Evolutionary conservation across 805 yeast genomes (phyloP).

Genomic region (Starmera quercuum): DNA sequence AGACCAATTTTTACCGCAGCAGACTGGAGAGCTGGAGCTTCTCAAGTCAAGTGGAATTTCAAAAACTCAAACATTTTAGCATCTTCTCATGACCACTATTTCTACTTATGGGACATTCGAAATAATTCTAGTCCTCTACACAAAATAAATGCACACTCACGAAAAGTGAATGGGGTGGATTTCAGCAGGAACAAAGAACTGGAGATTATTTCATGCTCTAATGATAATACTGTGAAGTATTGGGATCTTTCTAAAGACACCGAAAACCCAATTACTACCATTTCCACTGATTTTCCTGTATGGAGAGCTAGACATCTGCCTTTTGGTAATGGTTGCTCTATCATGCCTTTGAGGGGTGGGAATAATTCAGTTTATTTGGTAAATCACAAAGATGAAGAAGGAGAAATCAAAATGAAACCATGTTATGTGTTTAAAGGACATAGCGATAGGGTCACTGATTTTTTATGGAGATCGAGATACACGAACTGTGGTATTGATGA

Average conservation of each 20-base stretch:
- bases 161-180: constrained; percentile 85
- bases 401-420: constrained; percentile 38
- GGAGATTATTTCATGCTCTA: constrained; percentile 73
- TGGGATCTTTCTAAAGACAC: constrained; percentile 57
- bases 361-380: constrained; percentile 36
- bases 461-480: constrained; percentile 74
- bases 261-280: constrained; percentile 44
- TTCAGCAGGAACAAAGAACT: constrained; percentile 57
- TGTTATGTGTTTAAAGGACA: constrained; percentile 70
- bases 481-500: constrained; percentile 43
- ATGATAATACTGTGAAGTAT: constrained; percentile 74
- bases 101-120: constrained; percentile 84
- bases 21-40: constrained; percentile 94
- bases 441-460: constrained; percentile 77
- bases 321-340: constrained; percentile 79
- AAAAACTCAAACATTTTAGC: constrained; percentile 72
- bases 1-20: constrained; percentile 72
- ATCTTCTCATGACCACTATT: constrained; percentile 73
- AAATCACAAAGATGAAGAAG: constrained; percentile 16
- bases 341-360: constrained; percentile 90
- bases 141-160: constrained; percentile 65
- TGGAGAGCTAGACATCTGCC: constrained; percentile 86
- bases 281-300: constrained; percentile 75
- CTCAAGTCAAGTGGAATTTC: constrained; percentile 92
- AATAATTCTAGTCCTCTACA: constrained; percentile 72